phyloP scores from a whole-genome alignment of 805 yeast genomes.

The Teunomyces barrocoloradensis region DNA sequence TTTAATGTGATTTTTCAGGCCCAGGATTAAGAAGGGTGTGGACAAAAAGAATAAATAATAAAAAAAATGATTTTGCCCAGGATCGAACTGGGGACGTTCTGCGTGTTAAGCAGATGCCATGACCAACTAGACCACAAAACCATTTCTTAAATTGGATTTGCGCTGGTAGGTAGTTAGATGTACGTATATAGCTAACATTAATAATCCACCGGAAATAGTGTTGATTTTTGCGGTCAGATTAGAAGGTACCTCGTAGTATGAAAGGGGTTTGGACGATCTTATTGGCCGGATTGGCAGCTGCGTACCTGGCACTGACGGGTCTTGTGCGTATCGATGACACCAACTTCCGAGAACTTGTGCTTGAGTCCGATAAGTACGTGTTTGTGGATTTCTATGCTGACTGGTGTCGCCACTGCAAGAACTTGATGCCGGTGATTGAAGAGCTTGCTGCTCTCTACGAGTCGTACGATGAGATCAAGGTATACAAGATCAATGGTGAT shows the following conservation, averaged over 20 bases:
- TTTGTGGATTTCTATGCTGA: slow-evolving; percentile 57
- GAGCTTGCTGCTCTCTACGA: slow-evolving; percentile 31
- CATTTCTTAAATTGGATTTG: slow-evolving; percentile 24
- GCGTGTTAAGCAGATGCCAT: slow-evolving; percentile 99
- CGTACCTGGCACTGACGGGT: slow-evolving; percentile 15
- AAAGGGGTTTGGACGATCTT: slow-evolving; percentile 1
- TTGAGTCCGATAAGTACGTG: slow-evolving; percentile 49
- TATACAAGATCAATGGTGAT: slow-evolving; percentile 62
- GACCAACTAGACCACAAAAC: slow-evolving; percentile 99
- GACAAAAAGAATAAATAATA: not conserved
- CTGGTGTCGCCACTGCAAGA: slow-evolving; percentile 72
- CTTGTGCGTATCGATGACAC: slow-evolving; percentile 47
- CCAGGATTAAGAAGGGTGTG: too few species aligned
- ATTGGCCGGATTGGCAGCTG: slow-evolving; percentile 3
- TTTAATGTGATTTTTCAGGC: not conserved
- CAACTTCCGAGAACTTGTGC: slow-evolving; percentile 54
- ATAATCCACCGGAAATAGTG: too few species aligned
- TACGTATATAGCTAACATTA: too few species aligned
- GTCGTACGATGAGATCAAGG: slow-evolving; percentile 37
- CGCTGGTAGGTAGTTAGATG: not conserved
- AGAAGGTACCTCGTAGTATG: not conserved
- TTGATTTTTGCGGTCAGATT: not conserved
- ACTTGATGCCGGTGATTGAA: slow-evolving; percentile 46
- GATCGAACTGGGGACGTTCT: slow-evolving; percentile 99
- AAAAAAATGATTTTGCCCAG: slow-evolving; percentile 89